Evolutionary conservation across 2,329 filamentous ascomycete species (phyloP), one percentile per base, ranked within the genome.

Genomic region (Zalaria sp.): DNA sequence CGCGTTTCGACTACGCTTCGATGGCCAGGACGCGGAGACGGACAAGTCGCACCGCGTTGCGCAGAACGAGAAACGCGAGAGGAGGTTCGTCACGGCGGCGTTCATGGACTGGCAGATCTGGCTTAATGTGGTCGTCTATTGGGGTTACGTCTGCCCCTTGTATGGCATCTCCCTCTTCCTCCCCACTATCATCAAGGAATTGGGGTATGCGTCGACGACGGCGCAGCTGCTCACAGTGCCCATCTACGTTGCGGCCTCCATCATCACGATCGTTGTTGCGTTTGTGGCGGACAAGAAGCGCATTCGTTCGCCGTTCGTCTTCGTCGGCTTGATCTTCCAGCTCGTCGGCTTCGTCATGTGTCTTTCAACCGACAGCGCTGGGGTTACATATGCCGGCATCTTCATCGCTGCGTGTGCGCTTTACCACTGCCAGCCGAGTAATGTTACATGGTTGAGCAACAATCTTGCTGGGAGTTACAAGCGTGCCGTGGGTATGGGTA

Each of bases 81-180:
- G 59, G 54, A 66, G 65, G 49, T 58, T 59, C 44, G 62, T 66
- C 29, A 60, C 72, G 35, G 54, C 55, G 29, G 64, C 65, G 1
- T 64, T 70, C 38, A 49, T 57, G 10, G 66, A 70, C 43, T 69
- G 65, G 65, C 66, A 70, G 47, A 61, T 69, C 29, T 69, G 57
- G 56, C 46, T 56, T 2, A 71, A 69, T 40, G 62, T 79, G 4
- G 64, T 80, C 39, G 73, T 82, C 29, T 77, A 77, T 51, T 79
- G 78, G 65, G 75, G 77, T 5, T 74, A 79, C 38, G 63, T 67
- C 29, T 66, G 61, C 27, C 63, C 66, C n/a, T 51, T 64, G 7
- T 69, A 68, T 49, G 59, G 63, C n/a, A 54, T 59, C n/a, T 56
- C 56, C 7, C 58, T 68, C 11, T 52, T 48, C 39, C 42, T 55